Conservation (phyloP, 2,329 filamentous ascomycete species). For the Scleromitrula shiraiana region DNA sequence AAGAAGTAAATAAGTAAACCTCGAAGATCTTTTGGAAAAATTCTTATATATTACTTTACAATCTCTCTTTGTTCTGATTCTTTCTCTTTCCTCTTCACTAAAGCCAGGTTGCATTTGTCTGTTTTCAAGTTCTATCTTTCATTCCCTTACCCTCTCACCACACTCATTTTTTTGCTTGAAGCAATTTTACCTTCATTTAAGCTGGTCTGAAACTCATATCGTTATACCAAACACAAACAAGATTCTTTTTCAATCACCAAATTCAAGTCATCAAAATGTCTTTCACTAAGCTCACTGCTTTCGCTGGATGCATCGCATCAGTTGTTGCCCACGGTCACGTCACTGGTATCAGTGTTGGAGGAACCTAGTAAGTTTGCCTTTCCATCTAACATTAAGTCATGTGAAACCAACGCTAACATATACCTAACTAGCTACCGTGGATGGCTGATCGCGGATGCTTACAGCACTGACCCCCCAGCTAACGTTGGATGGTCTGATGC, state of each 20-base stretch:
- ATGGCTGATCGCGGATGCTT: neutral
- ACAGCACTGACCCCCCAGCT: neutral
- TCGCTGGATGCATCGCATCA: constrained; percentile 13
- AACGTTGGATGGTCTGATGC: neutral
- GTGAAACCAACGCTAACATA: constrained; percentile 18
- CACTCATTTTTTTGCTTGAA: constrained; percentile 4
- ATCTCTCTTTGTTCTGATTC: neutral
- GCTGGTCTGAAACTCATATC: constrained; percentile 4
- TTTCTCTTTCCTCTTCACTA: neutral
- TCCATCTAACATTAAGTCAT: constrained; percentile 26
- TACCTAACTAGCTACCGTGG: constrained; percentile 20
- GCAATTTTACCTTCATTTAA: constrained; percentile 7
- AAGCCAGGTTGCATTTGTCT: constrained; percentile 5
- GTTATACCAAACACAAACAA: neutral
- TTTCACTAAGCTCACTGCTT: constrained; percentile 22
- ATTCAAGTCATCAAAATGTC: constrained; percentile 17
- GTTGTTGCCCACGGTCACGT: constrained; percentile 39
- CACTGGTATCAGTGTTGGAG: constrained; percentile 38
- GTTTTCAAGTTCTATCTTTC: constrained; percentile 3
- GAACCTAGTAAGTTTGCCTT: constrained; percentile 28
- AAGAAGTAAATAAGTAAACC: too few species aligned
- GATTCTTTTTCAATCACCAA: neutral
- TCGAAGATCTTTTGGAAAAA: neutral
- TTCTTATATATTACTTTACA: neutral
- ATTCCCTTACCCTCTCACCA: neutral